Evolutionary conservation across 2,329 filamentous ascomycete species (phyloP).

Genomic region (Aspergillus nomiae): DNA sequence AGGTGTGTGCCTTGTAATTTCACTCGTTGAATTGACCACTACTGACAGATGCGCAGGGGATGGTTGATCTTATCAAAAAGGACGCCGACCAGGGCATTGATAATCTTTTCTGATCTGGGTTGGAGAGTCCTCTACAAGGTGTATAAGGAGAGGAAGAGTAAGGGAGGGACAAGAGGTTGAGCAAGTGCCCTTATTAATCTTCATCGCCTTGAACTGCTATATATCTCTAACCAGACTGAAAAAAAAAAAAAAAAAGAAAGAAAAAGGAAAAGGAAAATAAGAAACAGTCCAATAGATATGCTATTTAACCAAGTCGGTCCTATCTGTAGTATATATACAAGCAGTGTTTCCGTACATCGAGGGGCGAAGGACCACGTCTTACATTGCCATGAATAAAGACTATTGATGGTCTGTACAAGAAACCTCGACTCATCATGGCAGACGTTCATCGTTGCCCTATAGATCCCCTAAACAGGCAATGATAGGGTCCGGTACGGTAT

Average conservation of each 20-base stretch:
- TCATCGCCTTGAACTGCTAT: neutral
- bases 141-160: neutral
- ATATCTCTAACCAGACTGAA: neutral
- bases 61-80: slow-evolving; percentile 89
- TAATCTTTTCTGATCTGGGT: slow-evolving; percentile 75
- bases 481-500: neutral
- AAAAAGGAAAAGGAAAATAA: neutral
- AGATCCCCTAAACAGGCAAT: slow-evolving; percentile 17
- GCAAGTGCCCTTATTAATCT: neutral
- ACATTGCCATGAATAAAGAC: neutral
- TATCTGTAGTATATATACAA: neutral
- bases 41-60: slow-evolving; percentile 62
- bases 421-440: neutral
- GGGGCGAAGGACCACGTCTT: too few relatives aligned
- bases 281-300: neutral
- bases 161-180: neutral
- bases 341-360: neutral
- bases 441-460: slow-evolving; percentile 3
- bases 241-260: neutral
- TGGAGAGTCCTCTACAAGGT: neutral
- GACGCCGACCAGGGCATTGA: slow-evolving; percentile 91
- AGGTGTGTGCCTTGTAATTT: slow-evolving; percentile 58
- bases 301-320: neutral
- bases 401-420: neutral
- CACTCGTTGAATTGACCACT: neutral